These are phyloP conservation scores for Stachybotrys echinatus DNA, from an alignment of 2,329 filamentous ascomycete genomes.

Conservation along the genomic window DNA sequence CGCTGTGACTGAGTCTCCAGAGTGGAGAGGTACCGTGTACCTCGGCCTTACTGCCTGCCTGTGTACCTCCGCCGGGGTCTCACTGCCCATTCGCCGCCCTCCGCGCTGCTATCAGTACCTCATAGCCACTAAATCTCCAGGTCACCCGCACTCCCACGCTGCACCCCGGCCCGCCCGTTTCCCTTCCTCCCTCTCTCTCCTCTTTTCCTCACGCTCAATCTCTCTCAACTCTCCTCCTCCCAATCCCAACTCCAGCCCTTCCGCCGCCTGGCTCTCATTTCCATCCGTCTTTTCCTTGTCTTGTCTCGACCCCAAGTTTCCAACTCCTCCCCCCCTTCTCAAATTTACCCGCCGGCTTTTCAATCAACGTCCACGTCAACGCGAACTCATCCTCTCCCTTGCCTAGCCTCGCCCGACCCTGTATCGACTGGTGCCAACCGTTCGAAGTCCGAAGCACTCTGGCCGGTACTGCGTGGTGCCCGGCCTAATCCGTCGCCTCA, in stretches of 20 bases:
- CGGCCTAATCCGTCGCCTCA: conserved; percentile 3
- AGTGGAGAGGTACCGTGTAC: neutral
- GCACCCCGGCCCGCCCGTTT: neutral
- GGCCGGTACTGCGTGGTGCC: neutral
- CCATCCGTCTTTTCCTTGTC: neutral
- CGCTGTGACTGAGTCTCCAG: neutral
- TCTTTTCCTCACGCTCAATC: neutral
- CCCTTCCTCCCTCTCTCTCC: neutral
- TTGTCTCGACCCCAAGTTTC: neutral
- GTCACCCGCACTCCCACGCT: neutral
- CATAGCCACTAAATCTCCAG: neutral
- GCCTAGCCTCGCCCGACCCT: no score
- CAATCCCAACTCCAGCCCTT: conserved; percentile 16
- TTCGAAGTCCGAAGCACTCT: neutral
- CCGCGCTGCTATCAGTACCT: neutral
- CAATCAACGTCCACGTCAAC: neutral
- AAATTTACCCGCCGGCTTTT: neutral
- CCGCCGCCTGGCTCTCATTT: conserved; percentile 1
- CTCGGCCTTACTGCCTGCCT: neutral
- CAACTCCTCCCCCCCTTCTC: conserved; percentile 4
- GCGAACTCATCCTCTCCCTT: neutral
- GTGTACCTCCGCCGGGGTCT: neutral
- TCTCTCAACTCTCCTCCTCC: conserved; percentile 10
- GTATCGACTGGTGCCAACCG: neutral
- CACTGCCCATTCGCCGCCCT: no score